Percentiles rank a stretch among this genome's conserved stretches.
Conservation (phyloP, 768 basidiomycete species). For the Tulasnella sp. region DNA sequence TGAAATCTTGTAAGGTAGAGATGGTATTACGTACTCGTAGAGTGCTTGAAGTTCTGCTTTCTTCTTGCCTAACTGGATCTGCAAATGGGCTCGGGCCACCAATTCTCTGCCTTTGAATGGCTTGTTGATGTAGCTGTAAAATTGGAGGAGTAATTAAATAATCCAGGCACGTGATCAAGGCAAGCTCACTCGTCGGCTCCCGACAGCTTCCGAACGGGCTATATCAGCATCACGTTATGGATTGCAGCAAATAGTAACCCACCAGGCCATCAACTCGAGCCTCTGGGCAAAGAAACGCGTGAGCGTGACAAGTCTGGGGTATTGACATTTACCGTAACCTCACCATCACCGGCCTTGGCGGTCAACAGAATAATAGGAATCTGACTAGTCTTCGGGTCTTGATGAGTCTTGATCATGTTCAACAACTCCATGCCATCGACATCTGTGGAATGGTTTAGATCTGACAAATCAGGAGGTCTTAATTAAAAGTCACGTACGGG, state of each 20-base stretch:
- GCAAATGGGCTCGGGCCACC: constrained; percentile 29
- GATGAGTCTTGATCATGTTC: constrained; percentile 21
- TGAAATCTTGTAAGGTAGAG: not conserved
- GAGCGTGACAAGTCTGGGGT: too few species aligned
- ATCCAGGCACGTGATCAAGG: not conserved
- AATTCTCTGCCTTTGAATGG: constrained; percentile 31
- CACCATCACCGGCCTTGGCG: constrained; percentile 29
- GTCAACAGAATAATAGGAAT: constrained; percentile 28
- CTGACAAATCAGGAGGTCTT: too few species aligned
- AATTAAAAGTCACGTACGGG: constrained; percentile 23
- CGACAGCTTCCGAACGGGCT: constrained; percentile 19
- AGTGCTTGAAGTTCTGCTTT: constrained; percentile 17
- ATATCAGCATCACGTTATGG: not conserved
- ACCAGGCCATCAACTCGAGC: constrained; percentile 27
- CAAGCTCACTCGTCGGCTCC: constrained; percentile 28
- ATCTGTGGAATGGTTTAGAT: constrained; percentile 14
- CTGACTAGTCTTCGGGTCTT: constrained; percentile 18
- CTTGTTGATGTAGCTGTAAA: constrained; percentile 27
- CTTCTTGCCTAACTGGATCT: constrained; percentile 30
- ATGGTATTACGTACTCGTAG: constrained; percentile 2
- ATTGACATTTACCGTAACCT: too few species aligned
- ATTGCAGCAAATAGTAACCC: not conserved
- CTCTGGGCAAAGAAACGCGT: too few species aligned
- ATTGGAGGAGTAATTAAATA: not conserved
- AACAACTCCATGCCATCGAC: constrained; percentile 28